A percentile compares a stretch with the other conserved stretches of the same genome.
Conservation (phyloP, 495 filamentous ascomycete genomes). For the Neurospora hispaniola region DNA sequence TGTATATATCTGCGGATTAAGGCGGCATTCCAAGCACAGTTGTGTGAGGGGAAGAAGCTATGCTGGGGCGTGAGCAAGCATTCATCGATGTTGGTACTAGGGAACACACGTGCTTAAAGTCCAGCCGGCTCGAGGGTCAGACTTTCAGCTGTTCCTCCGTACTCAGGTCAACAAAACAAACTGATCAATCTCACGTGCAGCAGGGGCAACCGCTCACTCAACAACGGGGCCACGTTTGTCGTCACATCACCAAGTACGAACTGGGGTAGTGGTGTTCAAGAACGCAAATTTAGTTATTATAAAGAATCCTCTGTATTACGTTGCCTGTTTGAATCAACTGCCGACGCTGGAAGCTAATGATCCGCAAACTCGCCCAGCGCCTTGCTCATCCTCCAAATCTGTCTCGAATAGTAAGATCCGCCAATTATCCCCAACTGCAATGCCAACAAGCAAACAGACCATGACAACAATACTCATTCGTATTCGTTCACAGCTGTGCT, state of each 20-base stretch:
- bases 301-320: not conserved
- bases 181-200: not conserved
- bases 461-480: not conserved
- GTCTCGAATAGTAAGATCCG: not conserved
- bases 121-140: not conserved
- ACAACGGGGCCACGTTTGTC: not conserved
- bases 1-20: conserved; percentile 68
- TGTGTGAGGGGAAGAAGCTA: not conserved
- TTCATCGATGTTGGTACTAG: not conserved
- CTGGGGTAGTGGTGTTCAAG: not conserved
- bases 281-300: not conserved
- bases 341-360: not conserved
- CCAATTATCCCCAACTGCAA: not conserved
- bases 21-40: not conserved
- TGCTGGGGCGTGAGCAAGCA: not conserved
- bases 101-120: not conserved
- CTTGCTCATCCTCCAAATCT: not conserved
- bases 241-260: not conserved
- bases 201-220: not conserved
- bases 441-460: not conserved
- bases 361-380: not conserved
- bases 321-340: not conserved
- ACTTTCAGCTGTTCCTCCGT: not conserved
- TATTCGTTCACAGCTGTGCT: not conserved
- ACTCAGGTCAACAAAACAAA: not conserved